Conservation (phyloP, 495 filamentous ascomycete species). For the Aspergillus ostianus region DNA sequence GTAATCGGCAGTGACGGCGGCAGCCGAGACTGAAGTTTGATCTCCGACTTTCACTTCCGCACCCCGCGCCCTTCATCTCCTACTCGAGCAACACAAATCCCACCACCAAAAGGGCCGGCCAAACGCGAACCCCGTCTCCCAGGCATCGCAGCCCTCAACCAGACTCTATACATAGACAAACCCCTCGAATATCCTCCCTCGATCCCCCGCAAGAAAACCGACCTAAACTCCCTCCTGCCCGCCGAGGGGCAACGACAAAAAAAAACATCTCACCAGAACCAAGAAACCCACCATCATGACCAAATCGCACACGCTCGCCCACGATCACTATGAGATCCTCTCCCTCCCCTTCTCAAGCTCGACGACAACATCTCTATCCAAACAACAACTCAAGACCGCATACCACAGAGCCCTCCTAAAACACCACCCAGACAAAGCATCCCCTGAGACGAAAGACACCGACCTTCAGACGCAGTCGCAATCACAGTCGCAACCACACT, state of each 20-base stretch:
- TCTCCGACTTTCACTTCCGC: background rate
- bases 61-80: too few relatives aligned
- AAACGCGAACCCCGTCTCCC: background rate
- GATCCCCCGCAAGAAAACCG: background rate
- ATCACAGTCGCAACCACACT: background rate
- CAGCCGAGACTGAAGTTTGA: background rate
- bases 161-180: background rate
- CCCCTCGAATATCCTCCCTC: background rate
- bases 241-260: background rate
- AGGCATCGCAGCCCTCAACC: background rate
- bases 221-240: too few relatives aligned
- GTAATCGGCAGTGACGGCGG: background rate
- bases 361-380: conserved; percentile 24
- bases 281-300: conserved; percentile 24
- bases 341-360: conserved; percentile 38
- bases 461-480: background rate
- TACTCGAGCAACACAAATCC: background rate
- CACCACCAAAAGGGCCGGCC: background rate
- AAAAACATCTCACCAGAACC: conserved; percentile 1
- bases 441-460: conserved; percentile 19
- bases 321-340: conserved; percentile 55
- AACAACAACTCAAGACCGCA: conserved; percentile 63
- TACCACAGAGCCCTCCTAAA: conserved; percentile 76
- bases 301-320: conserved; percentile 9
- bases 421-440: conserved; percentile 78